Base-by-base conservation (phyloP, 805 yeast species). In the Barnettozyma sp. region DNA sequence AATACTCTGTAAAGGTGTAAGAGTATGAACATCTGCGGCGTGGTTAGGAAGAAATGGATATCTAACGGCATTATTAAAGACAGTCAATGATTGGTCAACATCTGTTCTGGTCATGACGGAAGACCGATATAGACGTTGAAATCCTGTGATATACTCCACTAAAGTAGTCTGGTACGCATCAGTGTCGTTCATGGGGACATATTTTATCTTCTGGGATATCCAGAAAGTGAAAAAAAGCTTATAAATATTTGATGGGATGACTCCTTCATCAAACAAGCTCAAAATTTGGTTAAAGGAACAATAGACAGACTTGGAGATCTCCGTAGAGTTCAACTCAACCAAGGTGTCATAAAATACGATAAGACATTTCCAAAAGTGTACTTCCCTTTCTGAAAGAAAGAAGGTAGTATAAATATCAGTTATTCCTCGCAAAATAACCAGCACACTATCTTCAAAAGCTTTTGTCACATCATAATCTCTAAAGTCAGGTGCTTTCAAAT, bases 31-130 rank as follows among this genome's bases (percentile, higher is more conserved):
- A 52, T 86, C 95, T 4, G 60, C 54, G 22, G 64, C 64, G 43
- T 65, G 66, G 21, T 65, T 73, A 7, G 86, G 82, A 24, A 85
- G 62, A 10, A 82, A 67, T 1, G 94, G 94, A 54, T 82, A 86
- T 26, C 83, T 62, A 1, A 82, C 73, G 39, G 86, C 75, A 12
- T 76, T 65, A 47, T 73, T 74, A 49, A 90, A 68, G 5, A 78
- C 59, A n/a, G 60, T 61, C 24, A 85, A 55, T n/a, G 82, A 63
- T 16, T 55, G 61, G 28, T 65, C 71, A n/a, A 76, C 62, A 15
- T 60, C 60, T 28, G 58, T 52, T 19, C 48, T 55, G 2, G 55
- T 58, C 29, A 44, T 43, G 18, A 45, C 29, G 0, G 62, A 46
- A 17, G 76, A 50, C 2, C 42, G 38, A 44, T 69, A 67, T 7